phyloP scores from a whole-genome alignment of 805 yeast genomes.

The Saccharomycodes ludwigii region DNA sequence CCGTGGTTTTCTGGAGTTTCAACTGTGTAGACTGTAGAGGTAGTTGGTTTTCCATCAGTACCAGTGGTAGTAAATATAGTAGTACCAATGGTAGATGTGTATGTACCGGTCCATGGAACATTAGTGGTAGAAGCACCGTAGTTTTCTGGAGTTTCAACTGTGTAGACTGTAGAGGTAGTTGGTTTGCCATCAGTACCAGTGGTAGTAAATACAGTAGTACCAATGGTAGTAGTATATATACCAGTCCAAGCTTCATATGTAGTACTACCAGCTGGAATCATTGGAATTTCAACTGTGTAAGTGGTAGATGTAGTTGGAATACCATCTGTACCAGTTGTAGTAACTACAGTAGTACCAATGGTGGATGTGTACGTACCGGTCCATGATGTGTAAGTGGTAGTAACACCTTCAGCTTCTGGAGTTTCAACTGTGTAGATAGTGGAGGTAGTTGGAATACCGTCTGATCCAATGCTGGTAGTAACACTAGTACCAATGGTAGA shows the following conservation, averaged over 20 bases:
- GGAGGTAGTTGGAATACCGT: too few relatives aligned
- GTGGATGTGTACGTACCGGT: too few relatives aligned
- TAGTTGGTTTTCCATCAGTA: constrained; percentile 6
- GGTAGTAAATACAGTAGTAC: constrained; percentile 5
- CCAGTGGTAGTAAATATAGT: constrained; percentile 5
- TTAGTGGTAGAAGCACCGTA: constrained; percentile 8
- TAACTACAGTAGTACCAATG: too few relatives aligned
- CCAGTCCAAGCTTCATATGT: too few relatives aligned
- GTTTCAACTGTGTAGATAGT: too few relatives aligned
- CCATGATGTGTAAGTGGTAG: too few relatives aligned
- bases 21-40: constrained; percentile 6
- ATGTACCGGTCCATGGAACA: constrained; percentile 3
- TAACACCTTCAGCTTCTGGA: too few relatives aligned
- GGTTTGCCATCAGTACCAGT: constrained; percentile 8
- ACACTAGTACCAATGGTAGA: too few relatives aligned
- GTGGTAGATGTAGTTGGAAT: too few relatives aligned
- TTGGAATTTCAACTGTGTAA: constrained; percentile 1
- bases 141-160: constrained; percentile 11
- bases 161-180: constrained; percentile 8
- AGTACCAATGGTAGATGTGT: constrained; percentile 2
- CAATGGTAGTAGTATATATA: too few relatives aligned
- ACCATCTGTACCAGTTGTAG: too few relatives aligned
- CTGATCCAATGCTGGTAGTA: too few relatives aligned
- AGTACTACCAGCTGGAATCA: constrained; percentile 9
- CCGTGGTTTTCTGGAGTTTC: constrained; percentile 6